Base-by-base conservation (phyloP, 305 asterid genomes). In the Solanum hybrid region DNA sequence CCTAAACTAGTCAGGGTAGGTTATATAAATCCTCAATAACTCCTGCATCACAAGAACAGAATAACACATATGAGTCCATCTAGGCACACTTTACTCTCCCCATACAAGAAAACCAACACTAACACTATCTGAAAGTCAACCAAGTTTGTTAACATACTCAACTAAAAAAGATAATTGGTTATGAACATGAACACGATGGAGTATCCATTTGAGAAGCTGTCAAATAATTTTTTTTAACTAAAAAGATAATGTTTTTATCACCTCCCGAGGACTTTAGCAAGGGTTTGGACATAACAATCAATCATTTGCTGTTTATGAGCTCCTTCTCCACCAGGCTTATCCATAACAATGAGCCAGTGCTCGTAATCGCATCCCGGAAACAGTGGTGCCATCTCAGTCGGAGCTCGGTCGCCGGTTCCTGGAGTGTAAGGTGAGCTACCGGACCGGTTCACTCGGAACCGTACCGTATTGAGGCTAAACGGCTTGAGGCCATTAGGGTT, bases 191-290 rank as follows among this genome's bases (percentile, higher is more conserved):
- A 2, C 11, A n/a, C 19, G 69, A 56, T 56, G 26, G 69, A 56
- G 69, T 56, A 56, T 56, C 64, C 22, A 14, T 45, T 45, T 14
- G 64, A 11, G 27, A 36, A 78, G 60, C 85, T 78, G 60, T 36
- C 85, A 78, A 36, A 78, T 78, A 5, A 36, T 3, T 11, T 5
- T 78, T 45, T 69, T 24, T 2, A 69, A 69, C 76, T 24, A 69
- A 69, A 69, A 69, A 69, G 5, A 10, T 8, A 19, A 78, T 10
- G 77, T 72, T 73, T 38, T 4, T 6, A 86, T 60, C 81, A 87
- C 92, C 92, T 90, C 51, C 91, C 91, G 4, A 91, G 86, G 86
- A 89, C 92, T 86, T 86, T 89, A 86, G 91, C 91, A 2, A 91
- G 87, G 64, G 91, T 91, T 89, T 91, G 69, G 77, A 91, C 10